Evolutionary conservation across 352 stramenopile species (phyloP), one percentile per base, ranked within the genome.

Genomic region (Globisporangium paddicum): DNA sequence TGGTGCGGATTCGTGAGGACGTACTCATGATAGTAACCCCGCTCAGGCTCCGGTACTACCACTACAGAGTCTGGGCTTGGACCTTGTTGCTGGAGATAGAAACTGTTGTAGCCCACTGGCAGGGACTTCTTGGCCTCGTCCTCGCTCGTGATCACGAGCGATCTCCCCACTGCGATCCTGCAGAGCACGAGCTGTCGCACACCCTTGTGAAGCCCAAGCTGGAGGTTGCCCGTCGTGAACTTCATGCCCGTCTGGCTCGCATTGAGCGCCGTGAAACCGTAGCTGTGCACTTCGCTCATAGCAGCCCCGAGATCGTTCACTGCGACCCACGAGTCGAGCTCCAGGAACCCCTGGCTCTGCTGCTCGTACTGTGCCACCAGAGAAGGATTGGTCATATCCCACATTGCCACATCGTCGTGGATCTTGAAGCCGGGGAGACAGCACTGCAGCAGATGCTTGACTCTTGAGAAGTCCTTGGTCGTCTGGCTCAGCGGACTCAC

Each of bases 241-340:
- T 87, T 91, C 73, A 88, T 87, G 0, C 62, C 65, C 1, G 67
- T 58, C 41, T 86, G 67, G 11, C 64, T 72, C 6, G 66, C 65
- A 23, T 82, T 56, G 5, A 87, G 59, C 32, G 73, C 71, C 9
- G 69, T 85, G 57, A 84, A 84, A 4, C 73, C 69, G 46, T 83
- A 86, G 42, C 58, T 69, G 47, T 86, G 77, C 2, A 77, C 69
- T 23, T 88, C 72, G 1, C 62, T 56, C 69, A 94, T 79, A 11
- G 78, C 72, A 1, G 69, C 62, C 1, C 81, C 84, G 9, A 94
- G 66, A 54, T 87, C 73, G 47, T 90, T 78, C 0, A 90, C 76
- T 11, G 79, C 67, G 6, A 91, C 79, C 82, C 82, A 92, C 3
- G 80, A 90, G 28, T 92, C 80, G 25, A 92, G 68, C 53, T 90